Percentiles rank a stretch among this genome's conserved stretches.
Evolutionary conservation across 2,329 filamentous ascomycete species (phyloP).

Genomic region (Neofusicoccum ribis): DNA sequence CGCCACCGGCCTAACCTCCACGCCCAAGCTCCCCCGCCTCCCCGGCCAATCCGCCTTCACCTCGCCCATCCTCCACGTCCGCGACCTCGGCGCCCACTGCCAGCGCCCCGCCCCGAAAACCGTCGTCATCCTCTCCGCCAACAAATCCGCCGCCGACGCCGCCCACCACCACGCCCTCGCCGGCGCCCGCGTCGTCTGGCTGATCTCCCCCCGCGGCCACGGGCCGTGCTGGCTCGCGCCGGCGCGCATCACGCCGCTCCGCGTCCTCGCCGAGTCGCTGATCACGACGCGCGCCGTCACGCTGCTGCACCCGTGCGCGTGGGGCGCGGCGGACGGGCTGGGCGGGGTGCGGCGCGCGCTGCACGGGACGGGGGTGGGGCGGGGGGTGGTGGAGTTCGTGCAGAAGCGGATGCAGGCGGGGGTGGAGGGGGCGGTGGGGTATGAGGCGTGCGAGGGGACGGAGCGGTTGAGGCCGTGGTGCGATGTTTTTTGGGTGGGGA

Average conservation of each 20-base stretch:
- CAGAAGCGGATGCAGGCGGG: constrained; percentile 59
- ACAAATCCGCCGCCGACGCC: constrained; percentile 64
- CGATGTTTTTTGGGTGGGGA: constrained; percentile 54
- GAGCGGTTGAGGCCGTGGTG: constrained; percentile 45
- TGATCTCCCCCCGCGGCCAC: constrained; percentile 58
- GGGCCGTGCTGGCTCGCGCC: constrained; percentile 63
- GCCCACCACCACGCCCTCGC: constrained; percentile 55
- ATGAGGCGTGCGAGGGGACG: constrained; percentile 43
- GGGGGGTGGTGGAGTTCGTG: constrained; percentile 56
- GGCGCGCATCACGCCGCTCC: constrained; percentile 65
- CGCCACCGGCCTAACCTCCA: constrained; percentile 61
- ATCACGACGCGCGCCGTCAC: constrained; percentile 67
- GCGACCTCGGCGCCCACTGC: constrained; percentile 48
- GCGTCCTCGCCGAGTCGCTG: constrained; percentile 67
- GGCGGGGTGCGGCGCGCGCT: constrained; percentile 54
- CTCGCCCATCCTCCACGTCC: constrained; percentile 58
- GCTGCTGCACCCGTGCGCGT: constrained; percentile 74
- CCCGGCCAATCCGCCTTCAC: constrained; percentile 52
- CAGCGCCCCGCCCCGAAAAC: constrained; percentile 10
- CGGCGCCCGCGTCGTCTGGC: constrained; percentile 46
- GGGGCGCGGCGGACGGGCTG: constrained; percentile 65
- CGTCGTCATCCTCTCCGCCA: constrained; percentile 59
- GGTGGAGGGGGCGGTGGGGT: constrained; percentile 48
- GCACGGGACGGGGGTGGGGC: constrained; percentile 59
- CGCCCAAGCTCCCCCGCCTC: constrained; percentile 56